phyloP scores from a whole-genome alignment of 371 early-diverging fungal species.

The Modicella reniformis region DNA sequence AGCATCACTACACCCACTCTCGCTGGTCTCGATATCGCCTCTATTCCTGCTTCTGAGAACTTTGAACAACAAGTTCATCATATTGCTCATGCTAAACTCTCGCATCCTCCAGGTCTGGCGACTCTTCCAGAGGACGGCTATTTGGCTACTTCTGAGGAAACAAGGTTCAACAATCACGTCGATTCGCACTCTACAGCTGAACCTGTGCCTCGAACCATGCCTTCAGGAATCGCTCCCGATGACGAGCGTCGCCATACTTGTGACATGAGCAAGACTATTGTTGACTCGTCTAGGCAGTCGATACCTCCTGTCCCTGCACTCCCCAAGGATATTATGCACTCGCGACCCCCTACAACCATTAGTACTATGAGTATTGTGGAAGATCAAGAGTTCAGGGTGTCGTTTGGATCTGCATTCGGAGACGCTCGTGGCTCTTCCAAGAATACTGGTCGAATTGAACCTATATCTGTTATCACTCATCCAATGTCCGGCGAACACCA shows the following conservation, averaged over 20 bases:
- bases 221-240: constrained; percentile 32
- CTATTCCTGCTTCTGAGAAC: constrained; percentile 19
- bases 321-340: constrained; percentile 23
- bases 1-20: constrained; percentile 31
- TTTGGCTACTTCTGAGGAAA: neutral
- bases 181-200: constrained; percentile 7
- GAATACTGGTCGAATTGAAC: constrained; percentile 30
- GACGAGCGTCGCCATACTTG: constrained; percentile 53
- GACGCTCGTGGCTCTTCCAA: constrained; percentile 9
- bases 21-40: constrained; percentile 32
- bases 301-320: constrained; percentile 43
- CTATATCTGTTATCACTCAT: constrained; percentile 7
- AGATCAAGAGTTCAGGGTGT: constrained; percentile 30
- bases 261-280: constrained; percentile 48
- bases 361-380: neutral
- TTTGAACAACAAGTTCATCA: constrained; percentile 2
- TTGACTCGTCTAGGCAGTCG: constrained; percentile 11
- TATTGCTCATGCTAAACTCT: constrained; percentile 3
- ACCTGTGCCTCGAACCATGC: constrained; percentile 30
- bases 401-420: constrained; percentile 46
- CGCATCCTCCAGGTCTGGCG: constrained; percentile 3
- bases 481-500: neutral
- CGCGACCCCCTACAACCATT: constrained; percentile 10
- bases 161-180: constrained; percentile 1
- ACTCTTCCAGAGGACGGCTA: constrained; percentile 3